Percentiles rank a stretch among this genome's conserved stretches.
phyloP scores from a whole-genome alignment of 345 rosid species.

The Microcos paniculata region DNA sequence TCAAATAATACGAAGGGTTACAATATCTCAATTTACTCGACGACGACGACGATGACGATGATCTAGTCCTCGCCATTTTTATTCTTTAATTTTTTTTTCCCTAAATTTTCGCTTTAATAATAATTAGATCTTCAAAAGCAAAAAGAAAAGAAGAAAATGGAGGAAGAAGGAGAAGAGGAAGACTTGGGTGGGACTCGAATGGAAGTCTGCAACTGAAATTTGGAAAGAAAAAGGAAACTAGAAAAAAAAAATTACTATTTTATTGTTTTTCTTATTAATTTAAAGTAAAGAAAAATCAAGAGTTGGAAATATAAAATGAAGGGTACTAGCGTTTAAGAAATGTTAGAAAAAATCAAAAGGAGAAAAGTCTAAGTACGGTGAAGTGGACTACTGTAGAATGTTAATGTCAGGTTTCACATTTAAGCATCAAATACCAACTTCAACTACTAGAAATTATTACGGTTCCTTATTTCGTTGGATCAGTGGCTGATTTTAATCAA shows the following conservation, averaged over 20 bases:
- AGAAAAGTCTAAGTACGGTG: no score
- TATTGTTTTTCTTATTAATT: no score
- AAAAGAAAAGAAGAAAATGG: not conserved
- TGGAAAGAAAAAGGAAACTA: not conserved
- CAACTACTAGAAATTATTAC: no score
- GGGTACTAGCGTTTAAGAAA: no score
- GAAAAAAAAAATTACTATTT: not conserved
- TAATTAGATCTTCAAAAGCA: conserved; percentile 2
- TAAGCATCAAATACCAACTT: no score
- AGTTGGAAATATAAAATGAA: no score
- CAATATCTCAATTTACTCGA: conserved; percentile 47
- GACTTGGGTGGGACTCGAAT: not conserved
- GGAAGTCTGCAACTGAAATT: not conserved
- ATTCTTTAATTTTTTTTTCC: not conserved
- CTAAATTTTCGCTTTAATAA: not conserved
- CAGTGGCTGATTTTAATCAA: no score
- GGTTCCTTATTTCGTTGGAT: no score
- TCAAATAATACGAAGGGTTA: conserved; percentile 59
- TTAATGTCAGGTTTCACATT: no score
- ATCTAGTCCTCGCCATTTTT: conserved; percentile 40
- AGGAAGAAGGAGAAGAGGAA: not conserved
- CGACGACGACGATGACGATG: conserved; percentile 31
- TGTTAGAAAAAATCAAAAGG: no score
- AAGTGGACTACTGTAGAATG: no score
- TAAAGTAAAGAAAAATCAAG: no score